phyloP scores from a whole-genome alignment of 2,329 filamentous ascomycete genomes.

The Epichloe hybrida region DNA sequence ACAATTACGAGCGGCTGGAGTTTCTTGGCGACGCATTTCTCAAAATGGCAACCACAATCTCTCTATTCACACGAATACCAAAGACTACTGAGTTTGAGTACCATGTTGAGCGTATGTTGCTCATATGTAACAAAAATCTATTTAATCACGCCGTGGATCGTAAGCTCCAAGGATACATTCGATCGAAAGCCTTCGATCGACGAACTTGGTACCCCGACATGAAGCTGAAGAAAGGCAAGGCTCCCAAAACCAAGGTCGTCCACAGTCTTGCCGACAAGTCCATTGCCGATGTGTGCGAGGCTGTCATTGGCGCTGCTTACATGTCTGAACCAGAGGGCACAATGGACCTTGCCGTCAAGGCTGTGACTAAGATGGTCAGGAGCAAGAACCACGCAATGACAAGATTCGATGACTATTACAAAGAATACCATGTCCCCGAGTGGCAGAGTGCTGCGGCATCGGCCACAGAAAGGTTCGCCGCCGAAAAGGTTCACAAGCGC shows the following conservation, averaged over 20 bases:
- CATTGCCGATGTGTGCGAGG: slow-evolving; percentile 88
- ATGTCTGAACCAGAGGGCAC: slow-evolving; percentile 28
- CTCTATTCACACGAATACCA: slow-evolving; percentile 64
- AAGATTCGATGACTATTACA: slow-evolving; percentile 60
- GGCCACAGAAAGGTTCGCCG: slow-evolving; percentile 56
- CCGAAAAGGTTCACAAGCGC: slow-evolving; percentile 45
- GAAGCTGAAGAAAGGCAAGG: slow-evolving; percentile 60
- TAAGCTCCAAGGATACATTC: slow-evolving; percentile 59
- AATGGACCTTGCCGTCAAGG: slow-evolving; percentile 45
- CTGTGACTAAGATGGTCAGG: slow-evolving; percentile 57
- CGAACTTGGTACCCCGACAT: slow-evolving; percentile 83
- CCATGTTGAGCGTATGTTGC: slow-evolving; percentile 79
- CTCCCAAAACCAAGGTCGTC: slow-evolving; percentile 26
- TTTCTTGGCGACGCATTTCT: slow-evolving; percentile 89
- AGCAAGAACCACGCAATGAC: slow-evolving; percentile 56
- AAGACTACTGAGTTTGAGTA: slow-evolving; percentile 73
- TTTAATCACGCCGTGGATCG: slow-evolving; percentile 61
- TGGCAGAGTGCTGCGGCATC: slow-evolving; percentile 55
- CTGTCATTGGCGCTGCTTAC: slow-evolving; percentile 77
- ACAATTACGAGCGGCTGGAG: slow-evolving; percentile 89
- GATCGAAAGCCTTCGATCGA: slow-evolving; percentile 69
- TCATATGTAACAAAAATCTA: slow-evolving; percentile 85
- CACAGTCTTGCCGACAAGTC: slow-evolving; percentile 77
- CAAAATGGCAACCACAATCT: slow-evolving; percentile 90
- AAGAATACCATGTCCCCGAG: slow-evolving; percentile 50